Percentiles rank a stretch among this genome's conserved stretches.
Conservation (phyloP, 177 flowering plant genomes). For the Vitis hybrid region DNA sequence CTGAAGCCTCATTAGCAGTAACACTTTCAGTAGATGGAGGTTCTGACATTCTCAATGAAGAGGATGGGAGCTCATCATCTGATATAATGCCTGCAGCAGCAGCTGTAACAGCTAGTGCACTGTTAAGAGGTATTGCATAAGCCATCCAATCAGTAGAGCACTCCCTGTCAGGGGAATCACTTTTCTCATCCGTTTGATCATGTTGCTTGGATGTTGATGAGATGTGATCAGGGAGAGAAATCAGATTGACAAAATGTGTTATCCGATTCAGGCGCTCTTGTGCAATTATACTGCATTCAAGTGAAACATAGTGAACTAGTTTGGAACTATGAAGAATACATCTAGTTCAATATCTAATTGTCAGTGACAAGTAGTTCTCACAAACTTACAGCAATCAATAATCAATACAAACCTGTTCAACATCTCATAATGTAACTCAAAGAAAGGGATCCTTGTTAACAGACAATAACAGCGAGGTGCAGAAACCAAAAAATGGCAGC, state of each 20-base stretch:
- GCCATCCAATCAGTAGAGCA: constrained; percentile 62
- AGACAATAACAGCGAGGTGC: constrained; percentile 98
- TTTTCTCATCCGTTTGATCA: constrained; percentile 37
- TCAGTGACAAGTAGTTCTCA: not conserved
- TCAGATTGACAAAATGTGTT: constrained; percentile 71
- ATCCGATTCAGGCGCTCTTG: constrained; percentile 92
- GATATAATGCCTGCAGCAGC: constrained; percentile 80
- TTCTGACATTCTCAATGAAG: constrained; percentile 43
- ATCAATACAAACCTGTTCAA: constrained; percentile 65
- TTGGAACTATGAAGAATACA: not conserved
- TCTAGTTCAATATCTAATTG: not conserved
- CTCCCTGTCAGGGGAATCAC: constrained; percentile 30
- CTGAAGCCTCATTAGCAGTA: constrained; percentile 60
- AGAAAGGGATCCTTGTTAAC: constrained; percentile 88
- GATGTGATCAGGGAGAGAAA: constrained; percentile 43
- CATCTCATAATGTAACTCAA: constrained; percentile 92
- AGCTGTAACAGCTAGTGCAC: constrained; percentile 67
- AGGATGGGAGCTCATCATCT: constrained; percentile 53
- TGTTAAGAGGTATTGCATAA: constrained; percentile 74
- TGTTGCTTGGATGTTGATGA: constrained; percentile 39
- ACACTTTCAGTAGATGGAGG: constrained; percentile 56
- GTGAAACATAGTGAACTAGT: constrained; percentile 16
- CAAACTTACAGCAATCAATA: not conserved
- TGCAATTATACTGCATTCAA: constrained; percentile 75
- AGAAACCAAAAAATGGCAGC: constrained; percentile 74